Base-by-base conservation (phyloP, 352 stramenopile species). In the Globisporangium mamillatum region DNA sequence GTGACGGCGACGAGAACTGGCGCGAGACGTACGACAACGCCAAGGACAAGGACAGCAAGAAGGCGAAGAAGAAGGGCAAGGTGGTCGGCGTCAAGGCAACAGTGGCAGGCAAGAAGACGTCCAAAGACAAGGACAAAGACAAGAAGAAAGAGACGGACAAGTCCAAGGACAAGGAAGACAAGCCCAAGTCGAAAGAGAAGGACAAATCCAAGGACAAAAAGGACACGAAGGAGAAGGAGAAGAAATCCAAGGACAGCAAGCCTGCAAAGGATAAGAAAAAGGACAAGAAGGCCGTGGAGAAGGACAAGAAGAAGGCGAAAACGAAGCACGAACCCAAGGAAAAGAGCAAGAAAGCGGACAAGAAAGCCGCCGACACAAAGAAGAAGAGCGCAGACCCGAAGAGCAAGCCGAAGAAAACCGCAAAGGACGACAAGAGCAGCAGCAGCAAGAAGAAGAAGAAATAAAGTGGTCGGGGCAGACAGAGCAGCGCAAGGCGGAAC, bases 1-100 rank as follows among this genome's bases (percentile, higher is more conserved):
- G 68, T 20, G 68, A 84, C 16, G 76, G 75, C 1, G 87, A 93
- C 29, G 80, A 75, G 0, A 87, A 96, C 72, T 95, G 88, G 87
- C 73, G 84, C 3, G 80, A 90, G 63, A 91, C 88, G 38, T 92
- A 91, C 58, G 81, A 90, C 62, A 62, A 81, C 4, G 80, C 77
- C 46, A 90, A 92, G 38, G 78, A 89, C 66, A 74, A 72, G 53
- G 75, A 76, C 48, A 25, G 22, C 54, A 60, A 69, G 22, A 60
- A 62, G 24, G 60, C 52, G 20, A 66, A 74, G 64, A 67, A 74
- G 65, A 86, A 88, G 60, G 73, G 64, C 60, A 75, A 78, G 16
- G 18, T 70, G n/a, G 75, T 63, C 25, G 59, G 63, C 44, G 57
- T 67, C 44, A 74, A 74, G 46, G 59, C 41, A 16, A 38, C 53